Conservation (phyloP, 305 asterid species). For the Lippia alba region DNA sequence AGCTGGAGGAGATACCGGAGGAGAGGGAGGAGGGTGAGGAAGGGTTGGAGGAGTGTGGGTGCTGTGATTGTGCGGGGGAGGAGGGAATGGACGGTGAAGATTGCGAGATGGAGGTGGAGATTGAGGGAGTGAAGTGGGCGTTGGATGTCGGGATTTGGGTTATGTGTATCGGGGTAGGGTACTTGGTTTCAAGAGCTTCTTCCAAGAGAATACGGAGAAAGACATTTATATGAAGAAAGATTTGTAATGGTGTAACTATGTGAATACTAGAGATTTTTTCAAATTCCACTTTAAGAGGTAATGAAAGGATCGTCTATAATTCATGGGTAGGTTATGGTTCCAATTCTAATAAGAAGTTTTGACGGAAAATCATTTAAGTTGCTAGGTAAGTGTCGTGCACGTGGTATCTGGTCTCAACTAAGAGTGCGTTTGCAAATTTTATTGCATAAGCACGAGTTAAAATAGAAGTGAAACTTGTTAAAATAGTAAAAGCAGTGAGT, state of each 20-base stretch:
- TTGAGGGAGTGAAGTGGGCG: constrained; percentile 68
- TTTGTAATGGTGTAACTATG: constrained; percentile 3
- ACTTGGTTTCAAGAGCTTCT: constrained; percentile 61
- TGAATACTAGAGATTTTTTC: too few species aligned
- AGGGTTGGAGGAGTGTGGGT: constrained; percentile 49
- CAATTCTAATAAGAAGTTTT: too few species aligned
- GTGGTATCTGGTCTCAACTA: too few species aligned
- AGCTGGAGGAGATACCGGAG: constrained; percentile 91
- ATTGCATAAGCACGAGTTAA: too few species aligned
- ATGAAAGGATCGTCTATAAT: too few species aligned
- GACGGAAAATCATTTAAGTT: too few species aligned
- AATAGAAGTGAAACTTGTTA: too few species aligned
- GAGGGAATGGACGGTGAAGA: constrained; percentile 36
- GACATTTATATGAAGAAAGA: constrained; percentile 14
- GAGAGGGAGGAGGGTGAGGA: constrained; percentile 55
- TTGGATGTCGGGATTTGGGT: constrained; percentile 83
- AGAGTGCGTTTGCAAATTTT: too few species aligned
- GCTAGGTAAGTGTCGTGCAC: too few species aligned
- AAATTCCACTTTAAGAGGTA: too few species aligned
- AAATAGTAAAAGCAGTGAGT: too few species aligned
- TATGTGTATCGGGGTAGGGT: constrained; percentile 72
- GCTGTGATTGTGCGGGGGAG: constrained; percentile 44
- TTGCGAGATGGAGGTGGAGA: constrained; percentile 35
- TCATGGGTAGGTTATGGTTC: too few species aligned
- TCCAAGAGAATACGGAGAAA: constrained; percentile 38